Percentiles rank a stretch among this genome's conserved stretches.
These are phyloP conservation scores for Aspergillus quadrilineatus DNA, from an alignment of 2,329 filamentous ascomycete genomes.

Conservation along the genomic window DNA sequence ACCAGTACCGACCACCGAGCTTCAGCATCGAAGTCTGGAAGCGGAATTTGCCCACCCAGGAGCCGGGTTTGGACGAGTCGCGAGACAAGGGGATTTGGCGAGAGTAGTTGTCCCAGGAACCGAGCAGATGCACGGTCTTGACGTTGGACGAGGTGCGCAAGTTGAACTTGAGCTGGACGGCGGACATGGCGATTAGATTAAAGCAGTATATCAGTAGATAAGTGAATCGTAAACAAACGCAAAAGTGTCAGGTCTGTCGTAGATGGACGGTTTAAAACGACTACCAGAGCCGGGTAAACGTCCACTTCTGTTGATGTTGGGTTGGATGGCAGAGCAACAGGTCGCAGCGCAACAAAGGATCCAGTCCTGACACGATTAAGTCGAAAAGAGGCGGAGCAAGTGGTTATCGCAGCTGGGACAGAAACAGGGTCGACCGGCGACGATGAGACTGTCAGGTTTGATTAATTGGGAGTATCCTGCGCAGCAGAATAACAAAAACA, in stretches of 20 bases:
- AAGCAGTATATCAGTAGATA: neutral
- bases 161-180: conserved; percentile 91
- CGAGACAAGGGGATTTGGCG: conserved; percentile 93
- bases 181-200: conserved; percentile 63
- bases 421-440: conserved; percentile 36
- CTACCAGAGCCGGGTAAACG: conserved; percentile 31
- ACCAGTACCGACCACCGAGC: conserved; percentile 95
- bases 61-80: conserved; percentile 81
- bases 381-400: conserved; percentile 24
- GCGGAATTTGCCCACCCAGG: conserved; percentile 95
- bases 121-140: conserved; percentile 96
- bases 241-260: conserved; percentile 24
- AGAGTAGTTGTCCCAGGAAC: conserved; percentile 96
- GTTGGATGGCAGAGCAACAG: conserved; percentile 19
- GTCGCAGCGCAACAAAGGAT: conserved; percentile 23
- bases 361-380: conserved; percentile 33
- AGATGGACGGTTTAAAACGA: conserved; percentile 20
- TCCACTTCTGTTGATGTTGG: conserved; percentile 17
- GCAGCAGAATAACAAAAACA: conserved; percentile 31
- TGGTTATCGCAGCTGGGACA: conserved; percentile 23
- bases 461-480: conserved; percentile 27
- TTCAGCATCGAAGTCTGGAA: conserved; percentile 86
- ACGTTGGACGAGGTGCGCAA: conserved; percentile 94
- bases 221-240: conserved; percentile 5
- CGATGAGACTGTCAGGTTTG: conserved; percentile 26